Evolutionary conservation across 208 protist species (phyloP).

Genomic region (Herpetomonas tarakana): DNA sequence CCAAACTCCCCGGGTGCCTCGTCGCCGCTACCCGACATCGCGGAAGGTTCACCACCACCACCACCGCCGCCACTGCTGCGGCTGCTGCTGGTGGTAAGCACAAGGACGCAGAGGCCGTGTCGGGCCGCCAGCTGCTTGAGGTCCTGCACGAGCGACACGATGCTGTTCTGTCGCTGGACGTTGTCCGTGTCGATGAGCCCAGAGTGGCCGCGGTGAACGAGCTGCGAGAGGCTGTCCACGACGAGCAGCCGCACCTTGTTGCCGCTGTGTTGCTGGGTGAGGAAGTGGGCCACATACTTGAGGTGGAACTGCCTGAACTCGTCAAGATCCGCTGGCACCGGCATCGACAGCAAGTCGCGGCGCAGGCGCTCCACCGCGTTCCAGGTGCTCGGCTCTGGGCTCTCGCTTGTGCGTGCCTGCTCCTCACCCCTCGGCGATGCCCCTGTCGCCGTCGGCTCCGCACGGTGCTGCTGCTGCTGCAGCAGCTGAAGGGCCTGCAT

Average conservation of each 20-base stretch:
- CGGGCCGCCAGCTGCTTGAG: conserved; percentile 52
- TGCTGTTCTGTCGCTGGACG: conserved; percentile 37
- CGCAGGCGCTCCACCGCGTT: conserved; percentile 2
- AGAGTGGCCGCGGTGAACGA: conserved; percentile 44
- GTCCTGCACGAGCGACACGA: conserved; percentile 32
- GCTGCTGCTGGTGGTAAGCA: conserved; percentile 32
- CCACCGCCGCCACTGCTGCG: conserved; percentile 1
- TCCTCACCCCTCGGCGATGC: too few species aligned
- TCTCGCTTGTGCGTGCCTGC: too few species aligned
- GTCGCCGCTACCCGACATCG: background rate
- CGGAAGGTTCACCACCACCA: background rate
- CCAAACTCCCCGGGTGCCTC: conserved; percentile 36
- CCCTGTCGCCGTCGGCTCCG: too few species aligned
- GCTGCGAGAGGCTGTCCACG: conserved; percentile 45
- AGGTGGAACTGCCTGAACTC: conserved; percentile 11
- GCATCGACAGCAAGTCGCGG: conserved; percentile 3
- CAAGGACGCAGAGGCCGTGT: conserved; percentile 35
- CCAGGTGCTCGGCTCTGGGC: background rate
- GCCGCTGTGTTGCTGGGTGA: background rate
- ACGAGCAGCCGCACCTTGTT: conserved; percentile 36
- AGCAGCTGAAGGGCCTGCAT: background rate
- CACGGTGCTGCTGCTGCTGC: too few species aligned
- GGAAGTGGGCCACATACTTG: conserved; percentile 6
- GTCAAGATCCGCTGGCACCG: conserved; percentile 1
- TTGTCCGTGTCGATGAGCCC: conserved; percentile 26